A percentile compares a stretch with the other conserved stretches of the same genome.
Conservation (phyloP, 31 red algal species). For the Asparagopsis taxiformis region DNA sequence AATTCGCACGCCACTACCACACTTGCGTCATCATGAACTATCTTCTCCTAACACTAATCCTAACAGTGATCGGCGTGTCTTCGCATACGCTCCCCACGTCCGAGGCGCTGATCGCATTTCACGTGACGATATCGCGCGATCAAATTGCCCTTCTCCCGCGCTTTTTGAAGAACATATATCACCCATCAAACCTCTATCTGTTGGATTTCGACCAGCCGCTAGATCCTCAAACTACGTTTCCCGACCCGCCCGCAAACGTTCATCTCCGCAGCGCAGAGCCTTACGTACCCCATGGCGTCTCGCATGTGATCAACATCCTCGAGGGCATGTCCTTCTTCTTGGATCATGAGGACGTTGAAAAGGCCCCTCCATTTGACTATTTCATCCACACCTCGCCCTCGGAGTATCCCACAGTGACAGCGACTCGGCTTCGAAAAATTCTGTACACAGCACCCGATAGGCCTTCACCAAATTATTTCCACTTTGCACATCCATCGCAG, state of each 20-base stretch:
- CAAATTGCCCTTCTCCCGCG: slow-evolving; percentile 35
- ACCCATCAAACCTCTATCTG: slow-evolving; percentile 67
- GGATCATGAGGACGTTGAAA: slow-evolving; percentile 29
- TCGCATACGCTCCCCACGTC: slow-evolving; percentile 2
- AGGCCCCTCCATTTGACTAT: slow-evolving; percentile 22
- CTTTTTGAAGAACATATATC: slow-evolving; percentile 59
- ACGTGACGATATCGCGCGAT: slow-evolving; percentile 38
- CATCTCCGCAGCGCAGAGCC: slow-evolving; percentile 34
- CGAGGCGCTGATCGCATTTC: slow-evolving; percentile 58
- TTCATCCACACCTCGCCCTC: slow-evolving; percentile 46
- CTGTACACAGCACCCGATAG: too few species aligned
- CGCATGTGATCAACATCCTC: slow-evolving; percentile 47
- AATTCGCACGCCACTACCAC: too few species aligned
- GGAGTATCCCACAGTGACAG: slow-evolving; percentile 37
- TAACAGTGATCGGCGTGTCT: too few species aligned
- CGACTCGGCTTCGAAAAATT: slow-evolving; percentile 27
- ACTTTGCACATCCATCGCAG: slow-evolving; percentile 32
- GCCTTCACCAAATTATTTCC: slow-evolving; percentile 44
- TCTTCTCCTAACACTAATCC: too few species aligned
- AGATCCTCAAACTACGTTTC: neutral
- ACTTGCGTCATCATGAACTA: too few species aligned
- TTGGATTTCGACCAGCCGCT: slow-evolving; percentile 42
- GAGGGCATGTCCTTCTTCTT: slow-evolving; percentile 62
- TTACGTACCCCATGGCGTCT: slow-evolving; percentile 39
- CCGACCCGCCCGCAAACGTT: slow-evolving; percentile 13